Percentiles rank a stretch among this genome's conserved stretches.
Conservation (phyloP, 306 rosid genomes). For the Castanea crenata region DNA sequence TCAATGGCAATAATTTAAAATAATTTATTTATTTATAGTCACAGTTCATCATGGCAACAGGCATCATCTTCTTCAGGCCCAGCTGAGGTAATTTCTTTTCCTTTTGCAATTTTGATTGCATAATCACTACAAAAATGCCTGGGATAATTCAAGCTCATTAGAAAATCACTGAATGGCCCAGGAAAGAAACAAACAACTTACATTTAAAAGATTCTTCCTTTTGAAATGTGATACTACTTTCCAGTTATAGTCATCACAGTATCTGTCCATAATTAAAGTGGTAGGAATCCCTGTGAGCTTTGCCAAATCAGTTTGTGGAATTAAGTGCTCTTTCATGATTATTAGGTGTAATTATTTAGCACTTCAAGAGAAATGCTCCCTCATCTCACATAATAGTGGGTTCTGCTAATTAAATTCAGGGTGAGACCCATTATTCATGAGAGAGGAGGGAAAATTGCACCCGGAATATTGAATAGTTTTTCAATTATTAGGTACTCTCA, state of each 20-base stretch:
- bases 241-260: not conserved
- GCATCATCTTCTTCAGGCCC: constrained; percentile 27
- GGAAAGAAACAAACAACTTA: not conserved
- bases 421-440: too few relatives aligned
- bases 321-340: not conserved
- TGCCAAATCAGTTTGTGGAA: not conserved
- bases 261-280: not conserved
- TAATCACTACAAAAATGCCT: not conserved
- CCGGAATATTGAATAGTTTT: too few relatives aligned
- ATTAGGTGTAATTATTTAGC: not conserved
- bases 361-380: too few relatives aligned
- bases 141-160: not conserved
- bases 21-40: not conserved
- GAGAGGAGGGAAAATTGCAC: too few relatives aligned
- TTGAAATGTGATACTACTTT: not conserved
- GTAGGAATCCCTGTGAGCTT: not conserved
- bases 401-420: too few relatives aligned
- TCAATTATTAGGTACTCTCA: not conserved
- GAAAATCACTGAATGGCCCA: not conserved
- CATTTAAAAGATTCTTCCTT: not conserved
- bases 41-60: constrained; percentile 22
- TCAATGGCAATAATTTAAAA: not conserved
- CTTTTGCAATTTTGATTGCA: not conserved
- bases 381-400: too few relatives aligned
- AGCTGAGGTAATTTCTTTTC: constrained; percentile 3